Base-by-base conservation (phyloP, 2,329 filamentous ascomycete species). In the Fonsecaea monophora region DNA sequence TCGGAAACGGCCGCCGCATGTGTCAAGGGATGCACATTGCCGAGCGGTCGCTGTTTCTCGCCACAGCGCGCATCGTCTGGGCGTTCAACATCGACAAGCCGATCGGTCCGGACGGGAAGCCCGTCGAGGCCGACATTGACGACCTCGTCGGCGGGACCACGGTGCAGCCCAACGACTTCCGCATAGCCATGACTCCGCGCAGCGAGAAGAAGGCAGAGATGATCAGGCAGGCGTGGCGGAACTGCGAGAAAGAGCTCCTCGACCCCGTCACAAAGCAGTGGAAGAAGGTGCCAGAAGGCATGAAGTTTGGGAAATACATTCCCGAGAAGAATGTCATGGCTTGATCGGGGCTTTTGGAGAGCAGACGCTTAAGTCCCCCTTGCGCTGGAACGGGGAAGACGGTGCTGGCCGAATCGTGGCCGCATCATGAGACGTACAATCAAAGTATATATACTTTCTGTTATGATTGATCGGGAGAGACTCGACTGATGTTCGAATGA, bases 1-100 rank as follows among this genome's bases (percentile, higher is more conserved):
- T 77, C 45, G 76, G 76, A 3, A 67, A 68, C 2, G 75, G 77
- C 0, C 72, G 76, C 3, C 70, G 77, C 1, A 66, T 77, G 13
- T 78, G 76, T 60, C 76, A 75, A 3, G 76, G 76, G 0, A 73
- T 78, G 5, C 74, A 77, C 65, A 66, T 78, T 30, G 77, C 76
- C 0, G 76, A 79, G 61, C 68, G 73, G 0, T 72, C 68, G 13
- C 66, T 79, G 1, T 76, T 72, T 55, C 55, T 75, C 1, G 71
- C 68, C 0, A 62, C 76, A 6, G 72, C 72, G 0, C 72, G 74
- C 13, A 60, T 76, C 2, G 45, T 78, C 1, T 78, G 77, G 77
- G 73, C 71, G 0, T 77, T 76, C 62, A 66, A 73, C 34, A 71
- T 78, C 57, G 62, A 67, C n/a, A 70, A 66, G 32, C 58, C 67